These are phyloP conservation scores for Huntiella moniliformis DNA, from an alignment of 2,329 filamentous ascomycete genomes.

Conservation along the genomic window DNA sequence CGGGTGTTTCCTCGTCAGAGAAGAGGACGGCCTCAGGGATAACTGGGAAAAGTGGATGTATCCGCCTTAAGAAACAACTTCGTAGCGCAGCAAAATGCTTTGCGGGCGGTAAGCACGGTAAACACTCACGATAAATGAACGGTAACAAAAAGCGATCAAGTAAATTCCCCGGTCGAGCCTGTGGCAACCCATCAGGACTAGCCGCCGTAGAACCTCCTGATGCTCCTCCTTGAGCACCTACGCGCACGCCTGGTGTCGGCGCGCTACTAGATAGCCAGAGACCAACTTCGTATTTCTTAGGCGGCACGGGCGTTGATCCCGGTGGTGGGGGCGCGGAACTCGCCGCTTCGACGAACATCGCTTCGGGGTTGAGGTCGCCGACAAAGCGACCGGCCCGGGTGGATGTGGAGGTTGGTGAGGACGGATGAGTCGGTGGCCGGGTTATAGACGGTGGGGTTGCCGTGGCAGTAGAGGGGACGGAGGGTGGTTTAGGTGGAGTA, in stretches of 20 bases:
- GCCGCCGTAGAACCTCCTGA: neutral
- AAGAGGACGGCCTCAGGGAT: slow-evolving; percentile 23
- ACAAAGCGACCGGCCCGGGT: slow-evolving; percentile 28
- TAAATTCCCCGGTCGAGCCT: slow-evolving; percentile 13
- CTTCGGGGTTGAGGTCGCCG: slow-evolving; percentile 40
- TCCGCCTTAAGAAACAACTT: slow-evolving; percentile 29
- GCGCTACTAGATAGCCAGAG: slow-evolving; percentile 28
- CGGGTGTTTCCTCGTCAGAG: slow-evolving; percentile 18
- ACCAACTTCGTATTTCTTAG: slow-evolving; percentile 31
- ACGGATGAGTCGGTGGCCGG: neutral
- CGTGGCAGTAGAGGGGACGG: slow-evolving; percentile 12
- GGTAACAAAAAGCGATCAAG: slow-evolving; percentile 24
- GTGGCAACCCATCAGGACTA: neutral
- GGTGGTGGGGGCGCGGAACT: slow-evolving; percentile 19
- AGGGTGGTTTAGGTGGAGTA: slow-evolving; percentile 10
- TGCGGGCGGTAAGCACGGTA: slow-evolving; percentile 28
- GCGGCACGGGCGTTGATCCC: slow-evolving; percentile 16
- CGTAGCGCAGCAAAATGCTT: slow-evolving; percentile 27
- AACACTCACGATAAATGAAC: slow-evolving; percentile 27
- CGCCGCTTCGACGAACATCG: slow-evolving; percentile 38
- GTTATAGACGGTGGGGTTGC: slow-evolving; percentile 1
- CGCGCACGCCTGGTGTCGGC: neutral
- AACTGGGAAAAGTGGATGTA: slow-evolving; percentile 36
- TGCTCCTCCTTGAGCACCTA: too few relatives aligned
- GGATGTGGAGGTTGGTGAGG: neutral